phyloP scores from a whole-genome alignment of 1,139 yeast species.

The Yamadazyma jaroonii region DNA sequence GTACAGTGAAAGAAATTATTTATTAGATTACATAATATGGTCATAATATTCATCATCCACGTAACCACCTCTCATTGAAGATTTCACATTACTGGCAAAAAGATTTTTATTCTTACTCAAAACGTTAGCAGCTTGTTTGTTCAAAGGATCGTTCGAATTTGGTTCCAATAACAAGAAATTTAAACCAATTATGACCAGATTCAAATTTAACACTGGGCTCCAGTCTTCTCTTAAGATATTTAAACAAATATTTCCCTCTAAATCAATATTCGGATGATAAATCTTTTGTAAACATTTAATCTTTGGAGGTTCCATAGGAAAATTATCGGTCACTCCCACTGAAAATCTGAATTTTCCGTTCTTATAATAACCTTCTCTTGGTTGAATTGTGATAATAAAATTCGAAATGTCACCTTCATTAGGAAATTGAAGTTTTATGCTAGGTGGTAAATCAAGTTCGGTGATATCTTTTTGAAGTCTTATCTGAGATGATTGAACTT shows the following conservation, averaged over 20 bases:
- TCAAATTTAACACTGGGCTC: slow-evolving; percentile 89
- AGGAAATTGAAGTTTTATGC: slow-evolving; percentile 56
- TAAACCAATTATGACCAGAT: slow-evolving; percentile 79
- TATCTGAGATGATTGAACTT: slow-evolving; percentile 51
- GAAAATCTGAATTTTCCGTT: slow-evolving; percentile 69
- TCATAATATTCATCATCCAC: slow-evolving; percentile 65
- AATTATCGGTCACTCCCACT: slow-evolving; percentile 63
- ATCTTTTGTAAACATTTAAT: slow-evolving; percentile 69
- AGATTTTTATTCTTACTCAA: slow-evolving; percentile 54
- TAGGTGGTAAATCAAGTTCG: slow-evolving; percentile 65
- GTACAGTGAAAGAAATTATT: neutral
- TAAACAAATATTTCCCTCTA: slow-evolving; percentile 86
- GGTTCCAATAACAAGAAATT: slow-evolving; percentile 87
- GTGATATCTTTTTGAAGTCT: slow-evolving; percentile 62
- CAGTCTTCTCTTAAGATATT: slow-evolving; percentile 93
- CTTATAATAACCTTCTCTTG: slow-evolving; percentile 78
- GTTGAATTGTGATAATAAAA: slow-evolving; percentile 58
- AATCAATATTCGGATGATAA: slow-evolving; percentile 92
- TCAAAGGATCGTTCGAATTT: slow-evolving; percentile 87
- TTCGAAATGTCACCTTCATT: slow-evolving; percentile 57
- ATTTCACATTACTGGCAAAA: slow-evolving; percentile 58
- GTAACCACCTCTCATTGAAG: slow-evolving; percentile 70
- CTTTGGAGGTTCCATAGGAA: slow-evolving; percentile 93
- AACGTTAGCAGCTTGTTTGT: slow-evolving; percentile 82
- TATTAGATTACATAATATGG: slow-evolving; percentile 35